Evolutionary conservation across 257 asterid species (phyloP).

Genomic region (Jacaranda mimosifolia): DNA sequence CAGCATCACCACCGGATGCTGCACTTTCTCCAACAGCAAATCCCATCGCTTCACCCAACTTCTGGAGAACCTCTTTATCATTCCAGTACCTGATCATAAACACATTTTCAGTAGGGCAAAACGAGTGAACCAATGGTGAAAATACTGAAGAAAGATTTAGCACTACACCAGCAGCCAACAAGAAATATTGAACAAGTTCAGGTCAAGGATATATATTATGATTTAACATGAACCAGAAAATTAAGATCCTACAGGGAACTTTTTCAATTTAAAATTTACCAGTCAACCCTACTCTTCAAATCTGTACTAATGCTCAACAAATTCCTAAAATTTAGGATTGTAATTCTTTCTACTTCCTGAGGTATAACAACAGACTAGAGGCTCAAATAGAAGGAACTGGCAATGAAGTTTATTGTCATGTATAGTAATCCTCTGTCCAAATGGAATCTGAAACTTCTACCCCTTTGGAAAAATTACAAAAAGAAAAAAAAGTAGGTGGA

Average conservation of each 20-base stretch:
- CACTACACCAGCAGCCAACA: neutral
- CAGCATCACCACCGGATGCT: conserved; percentile 50
- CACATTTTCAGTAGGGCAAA: conserved; percentile 26
- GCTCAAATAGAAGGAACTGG: conserved; percentile 2
- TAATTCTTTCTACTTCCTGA: conserved; percentile 8
- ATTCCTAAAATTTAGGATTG: neutral
- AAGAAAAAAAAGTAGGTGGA: neutral
- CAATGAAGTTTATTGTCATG: neutral
- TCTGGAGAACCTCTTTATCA: conserved; percentile 68
- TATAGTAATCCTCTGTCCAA: conserved; percentile 9
- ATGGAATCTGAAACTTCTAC: neutral
- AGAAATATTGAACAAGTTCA: conserved; percentile 12
- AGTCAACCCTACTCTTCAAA: neutral
- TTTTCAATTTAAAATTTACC: neutral
- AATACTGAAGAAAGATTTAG: neutral
- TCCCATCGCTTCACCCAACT: conserved; percentile 76
- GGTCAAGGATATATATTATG: neutral
- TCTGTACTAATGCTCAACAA: neutral
- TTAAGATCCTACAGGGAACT: neutral
- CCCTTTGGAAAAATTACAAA: neutral
- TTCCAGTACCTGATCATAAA: conserved; percentile 58
- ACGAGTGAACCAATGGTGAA: conserved; percentile 7
- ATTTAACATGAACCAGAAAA: conserved; percentile 5
- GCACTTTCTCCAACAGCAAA: conserved; percentile 61
- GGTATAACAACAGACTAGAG: neutral